A percentile compares a stretch with the other conserved stretches of the same genome.
These are phyloP conservation scores for Schizosaccharomyces osmophilus DNA, from an alignment of 805 yeast genomes.

Conservation along the genomic window DNA sequence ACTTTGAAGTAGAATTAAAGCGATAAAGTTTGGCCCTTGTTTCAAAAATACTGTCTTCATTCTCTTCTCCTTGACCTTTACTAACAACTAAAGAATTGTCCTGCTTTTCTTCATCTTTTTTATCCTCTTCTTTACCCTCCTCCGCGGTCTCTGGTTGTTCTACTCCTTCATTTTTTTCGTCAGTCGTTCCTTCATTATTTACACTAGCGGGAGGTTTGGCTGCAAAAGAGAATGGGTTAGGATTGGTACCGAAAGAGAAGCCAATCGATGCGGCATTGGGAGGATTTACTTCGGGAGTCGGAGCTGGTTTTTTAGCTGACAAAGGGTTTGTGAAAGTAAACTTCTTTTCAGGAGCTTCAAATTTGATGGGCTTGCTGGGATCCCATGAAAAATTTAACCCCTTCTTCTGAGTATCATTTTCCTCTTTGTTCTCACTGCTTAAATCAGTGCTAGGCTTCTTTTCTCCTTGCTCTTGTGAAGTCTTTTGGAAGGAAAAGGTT, in stretches of 20 bases:
- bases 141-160: neutral
- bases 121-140: neutral
- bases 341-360: neutral
- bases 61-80: slow-evolving; percentile 3
- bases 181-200: neutral
- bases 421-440: neutral
- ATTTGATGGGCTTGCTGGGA: neutral
- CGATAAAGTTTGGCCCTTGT: neutral
- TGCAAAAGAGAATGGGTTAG: neutral
- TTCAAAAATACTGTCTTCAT: neutral
- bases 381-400: slow-evolving; percentile 1
- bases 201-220: neutral
- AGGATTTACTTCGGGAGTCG: neutral
- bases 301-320: neutral
- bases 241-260: neutral
- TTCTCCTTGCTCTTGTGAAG: neutral
- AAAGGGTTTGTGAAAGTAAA: slow-evolving; percentile 2
- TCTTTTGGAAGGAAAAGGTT: neutral
- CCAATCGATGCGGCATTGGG: neutral
- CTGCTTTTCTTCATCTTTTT: neutral
- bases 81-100: neutral
- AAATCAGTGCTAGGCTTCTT: neutral
- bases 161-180: neutral
- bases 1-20: neutral
- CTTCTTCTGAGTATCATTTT: too few species aligned